Percentiles rank a stretch among this genome's conserved stretches.
phyloP scores from a whole-genome alignment of 306 rosid species.

The Lathyrus oleraceus region DNA sequence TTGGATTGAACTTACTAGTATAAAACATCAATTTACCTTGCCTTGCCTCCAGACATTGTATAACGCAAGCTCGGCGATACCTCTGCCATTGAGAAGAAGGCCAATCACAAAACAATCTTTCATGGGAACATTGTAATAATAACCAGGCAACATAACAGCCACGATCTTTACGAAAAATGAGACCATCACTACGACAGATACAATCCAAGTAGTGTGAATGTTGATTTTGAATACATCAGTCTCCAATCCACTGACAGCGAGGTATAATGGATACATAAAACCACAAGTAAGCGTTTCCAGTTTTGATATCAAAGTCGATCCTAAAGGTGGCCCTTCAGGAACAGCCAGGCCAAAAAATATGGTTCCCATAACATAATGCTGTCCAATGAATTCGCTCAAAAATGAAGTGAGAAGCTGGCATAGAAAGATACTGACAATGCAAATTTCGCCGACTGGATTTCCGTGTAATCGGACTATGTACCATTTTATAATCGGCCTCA shows the following conservation, averaged over 20 bases:
- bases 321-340: constrained; percentile 72
- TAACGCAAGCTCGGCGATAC: constrained; percentile 51
- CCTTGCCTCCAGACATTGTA: constrained; percentile 49
- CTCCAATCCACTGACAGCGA: constrained; percentile 57
- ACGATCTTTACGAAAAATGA: constrained; percentile 44
- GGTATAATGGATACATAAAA: constrained; percentile 57
- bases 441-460: constrained; percentile 32
- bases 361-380: constrained; percentile 60
- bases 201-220: constrained; percentile 13
- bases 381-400: constrained; percentile 50
- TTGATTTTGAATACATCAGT: constrained; percentile 48
- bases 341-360: constrained; percentile 52
- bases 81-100: constrained; percentile 62
- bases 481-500: constrained; percentile 45
- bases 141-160: constrained; percentile 55
- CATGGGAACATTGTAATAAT: constrained; percentile 29
- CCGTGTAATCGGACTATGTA: constrained; percentile 20
- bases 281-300: constrained; percentile 43
- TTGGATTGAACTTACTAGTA: neutral
- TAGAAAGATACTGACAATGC: constrained; percentile 28
- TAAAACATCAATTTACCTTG: constrained; percentile 37
- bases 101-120: constrained; percentile 56
- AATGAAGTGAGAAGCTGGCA: constrained; percentile 38
- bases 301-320: constrained; percentile 46
- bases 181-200: constrained; percentile 31